Conservation (phyloP, 108 stramenopile species). For the Cylindrotheca fusiformis region DNA sequence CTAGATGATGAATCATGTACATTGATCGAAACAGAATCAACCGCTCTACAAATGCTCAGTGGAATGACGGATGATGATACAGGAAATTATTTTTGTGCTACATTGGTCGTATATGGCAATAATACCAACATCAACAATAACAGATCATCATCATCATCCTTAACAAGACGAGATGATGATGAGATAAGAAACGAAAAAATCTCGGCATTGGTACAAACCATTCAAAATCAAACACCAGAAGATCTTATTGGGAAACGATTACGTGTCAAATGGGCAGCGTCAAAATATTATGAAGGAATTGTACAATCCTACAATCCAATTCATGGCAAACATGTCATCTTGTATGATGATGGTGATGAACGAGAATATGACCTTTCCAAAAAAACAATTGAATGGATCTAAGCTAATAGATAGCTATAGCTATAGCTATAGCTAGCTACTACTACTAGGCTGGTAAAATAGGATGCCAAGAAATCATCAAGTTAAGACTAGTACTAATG, state of each 20-base stretch:
- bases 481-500: too few species aligned
- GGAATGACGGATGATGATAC: slow-evolving; percentile 16
- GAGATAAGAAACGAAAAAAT: neutral
- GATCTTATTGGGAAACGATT: slow-evolving; percentile 35
- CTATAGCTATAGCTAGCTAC: too few species aligned
- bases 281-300: slow-evolving; percentile 43
- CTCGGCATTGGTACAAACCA: slow-evolving; percentile 1
- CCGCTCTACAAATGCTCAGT: slow-evolving; percentile 16
- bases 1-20: slow-evolving; percentile 35
- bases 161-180: neutral
- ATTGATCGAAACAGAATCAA: slow-evolving; percentile 3
- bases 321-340: slow-evolving; percentile 39
- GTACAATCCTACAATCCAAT: slow-evolving; percentile 27
- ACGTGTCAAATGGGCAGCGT: slow-evolving; percentile 42
- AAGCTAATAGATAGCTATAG: too few species aligned
- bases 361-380: slow-evolving; percentile 32
- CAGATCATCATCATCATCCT: neutral
- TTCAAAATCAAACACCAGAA: slow-evolving; percentile 2
- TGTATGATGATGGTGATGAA: slow-evolving; percentile 54
- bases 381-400: too few species aligned
- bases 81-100: slow-evolving; percentile 7
- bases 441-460: too few species aligned
- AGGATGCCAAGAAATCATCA: too few species aligned
- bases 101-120: slow-evolving; percentile 5
- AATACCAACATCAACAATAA: neutral